Conservation (phyloP, 495 filamentous ascomycete genomes). For the Lasiosphaeria miniovina region DNA sequence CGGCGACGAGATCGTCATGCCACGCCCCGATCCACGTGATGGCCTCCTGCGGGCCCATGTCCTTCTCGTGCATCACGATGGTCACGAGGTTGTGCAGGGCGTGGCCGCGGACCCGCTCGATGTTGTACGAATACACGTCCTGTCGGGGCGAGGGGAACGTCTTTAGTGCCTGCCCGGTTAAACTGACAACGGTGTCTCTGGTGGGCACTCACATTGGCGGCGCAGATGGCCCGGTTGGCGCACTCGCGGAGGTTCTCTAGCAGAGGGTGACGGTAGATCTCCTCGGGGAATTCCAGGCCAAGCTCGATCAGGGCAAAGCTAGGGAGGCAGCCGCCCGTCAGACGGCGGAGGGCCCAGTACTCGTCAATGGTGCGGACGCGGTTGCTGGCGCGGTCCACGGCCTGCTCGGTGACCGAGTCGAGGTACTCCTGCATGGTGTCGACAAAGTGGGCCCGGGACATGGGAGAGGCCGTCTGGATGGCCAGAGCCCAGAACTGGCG, state of each 20-base stretch:
- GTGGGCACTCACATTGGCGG: neutral
- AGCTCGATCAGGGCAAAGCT: slow-evolving; percentile 6
- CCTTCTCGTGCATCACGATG: slow-evolving; percentile 10
- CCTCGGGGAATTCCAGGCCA: slow-evolving; percentile 11
- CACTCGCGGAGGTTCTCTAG: slow-evolving; percentile 9
- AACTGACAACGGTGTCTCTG: neutral
- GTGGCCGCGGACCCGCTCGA: slow-evolving; percentile 15
- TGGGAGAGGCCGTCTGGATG: slow-evolving; percentile 5
- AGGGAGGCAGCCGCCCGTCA: slow-evolving; percentile 3
- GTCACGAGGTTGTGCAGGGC: slow-evolving; percentile 16
- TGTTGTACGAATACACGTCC: slow-evolving; percentile 17
- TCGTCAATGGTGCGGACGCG: slow-evolving; percentile 6
- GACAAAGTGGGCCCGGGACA: slow-evolving; percentile 7
- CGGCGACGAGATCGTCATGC: slow-evolving; percentile 7
- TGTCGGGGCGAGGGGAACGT: neutral
- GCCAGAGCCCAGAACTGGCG: slow-evolving; percentile 11
- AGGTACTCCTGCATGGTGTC: slow-evolving; percentile 10
- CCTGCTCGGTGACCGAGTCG: slow-evolving; percentile 3
- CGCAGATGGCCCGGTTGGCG: neutral
- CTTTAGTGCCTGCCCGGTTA: neutral
- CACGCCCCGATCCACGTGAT: slow-evolving; percentile 9
- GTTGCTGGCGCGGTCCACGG: neutral
- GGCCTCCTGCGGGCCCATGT: slow-evolving; percentile 3
- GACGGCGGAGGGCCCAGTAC: slow-evolving; percentile 5
- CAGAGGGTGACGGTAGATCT: slow-evolving; percentile 5